Evolutionary conservation across 2,329 filamentous ascomycete genomes (phyloP), one percentile per base, ranked within the genome.

Genomic region (Microdochium nivale): DNA sequence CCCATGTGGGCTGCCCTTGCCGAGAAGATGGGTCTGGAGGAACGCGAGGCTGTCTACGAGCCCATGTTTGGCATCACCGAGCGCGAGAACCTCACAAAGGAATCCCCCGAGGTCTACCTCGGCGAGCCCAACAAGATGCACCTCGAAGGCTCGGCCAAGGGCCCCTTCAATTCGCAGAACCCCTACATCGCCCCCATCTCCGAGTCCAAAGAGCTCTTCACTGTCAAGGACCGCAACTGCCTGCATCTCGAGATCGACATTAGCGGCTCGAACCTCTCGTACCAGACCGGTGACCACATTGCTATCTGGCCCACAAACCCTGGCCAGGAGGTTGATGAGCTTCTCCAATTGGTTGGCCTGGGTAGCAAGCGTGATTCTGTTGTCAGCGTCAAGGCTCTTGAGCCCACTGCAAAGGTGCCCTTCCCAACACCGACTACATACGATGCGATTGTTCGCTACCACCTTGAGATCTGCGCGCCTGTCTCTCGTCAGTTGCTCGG

Each of bases 401-500:
- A 99, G 70, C 84, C 91, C 44, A 97, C 94, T 9, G 90, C 94
- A 59, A 97, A 96, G 75, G 90, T 99, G 47, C 94, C 94, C 8
- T 97, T 99, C 76, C 95, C 95, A 19, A 91, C 91, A 4, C 94
- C 94, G 7, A 97, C 94, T 16, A 99, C 94, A 2, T 97, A 92
- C 70, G 92, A 97, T 71, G 87, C 92, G 53, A 90, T 92, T 57
- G 76, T 88, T 54, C 88, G 94, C 59, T 99, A 96, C 72, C 92
- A 99, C 71, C 87, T 99, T 77, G 95, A 99, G 73, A 94, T 96
- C 58, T 89, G 90, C 67, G 90, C 90, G 46, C 90, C 94, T 47
- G 88, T 99, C 27, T 99, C 94, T 53, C 92, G 95, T 74, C 94
- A 99, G 70, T 95, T 97, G 64, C 76, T 97, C 53, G 84, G 89